A percentile compares a stretch with the other conserved stretches of the same genome.
These are phyloP conservation scores for Aquanectria penicillioides DNA, from an alignment of 2,329 filamentous ascomycete genomes.

Conservation along the genomic window DNA sequence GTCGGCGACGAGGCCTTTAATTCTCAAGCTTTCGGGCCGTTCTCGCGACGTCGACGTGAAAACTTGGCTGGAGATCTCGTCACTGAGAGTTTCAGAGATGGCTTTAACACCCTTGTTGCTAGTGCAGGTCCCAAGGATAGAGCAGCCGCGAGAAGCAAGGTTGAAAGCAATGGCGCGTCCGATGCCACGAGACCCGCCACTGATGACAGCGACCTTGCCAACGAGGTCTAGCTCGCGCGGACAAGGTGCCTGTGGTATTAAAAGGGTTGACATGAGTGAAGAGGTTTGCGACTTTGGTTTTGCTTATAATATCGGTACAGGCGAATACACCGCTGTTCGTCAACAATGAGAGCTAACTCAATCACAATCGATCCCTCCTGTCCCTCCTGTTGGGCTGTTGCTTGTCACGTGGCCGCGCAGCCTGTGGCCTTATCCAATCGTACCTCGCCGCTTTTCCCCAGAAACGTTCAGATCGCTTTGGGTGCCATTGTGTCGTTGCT, in stretches of 20 bases:
- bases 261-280: not conserved
- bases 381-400: no score
- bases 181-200: constrained; percentile 37
- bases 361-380: no score
- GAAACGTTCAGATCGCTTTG: no score
- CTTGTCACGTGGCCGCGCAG: no score
- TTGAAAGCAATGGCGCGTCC: constrained; percentile 42
- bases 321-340: not conserved
- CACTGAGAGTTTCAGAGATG: constrained; percentile 31
- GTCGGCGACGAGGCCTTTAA: constrained; percentile 43
- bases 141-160: constrained; percentile 42
- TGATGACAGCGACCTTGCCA: constrained; percentile 33
- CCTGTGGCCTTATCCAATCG: no score
- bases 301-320: not conserved
- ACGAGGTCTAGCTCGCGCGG: constrained; percentile 26
- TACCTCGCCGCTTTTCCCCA: no score
- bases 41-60: constrained; percentile 29
- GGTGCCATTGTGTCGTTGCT: no score
- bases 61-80: constrained; percentile 29
- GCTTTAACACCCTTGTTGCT: constrained; percentile 28
- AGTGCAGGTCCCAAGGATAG: constrained; percentile 46
- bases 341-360: not conserved
- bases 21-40: constrained; percentile 25
- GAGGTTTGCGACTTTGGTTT: not conserved
- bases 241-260: not conserved